These are phyloP conservation scores for Didymellaceae sp. DNA, from an alignment of 2,329 filamentous ascomycete species.

Conservation along the genomic window DNA sequence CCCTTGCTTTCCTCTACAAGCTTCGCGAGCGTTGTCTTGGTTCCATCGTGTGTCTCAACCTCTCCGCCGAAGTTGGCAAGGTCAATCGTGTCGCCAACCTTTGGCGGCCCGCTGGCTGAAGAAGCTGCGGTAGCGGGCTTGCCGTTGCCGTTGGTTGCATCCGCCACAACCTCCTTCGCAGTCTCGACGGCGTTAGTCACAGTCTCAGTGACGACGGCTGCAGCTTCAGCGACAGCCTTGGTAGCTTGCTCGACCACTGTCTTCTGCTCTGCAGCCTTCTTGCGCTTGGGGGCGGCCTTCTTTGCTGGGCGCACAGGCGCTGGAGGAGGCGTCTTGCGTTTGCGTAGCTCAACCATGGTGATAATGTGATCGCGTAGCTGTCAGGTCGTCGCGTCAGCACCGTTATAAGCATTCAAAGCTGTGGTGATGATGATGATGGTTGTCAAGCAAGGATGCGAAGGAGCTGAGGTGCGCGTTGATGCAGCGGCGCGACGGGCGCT, in stretches of 20 bases:
- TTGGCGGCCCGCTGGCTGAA: conserved; percentile 29
- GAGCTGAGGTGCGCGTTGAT: conserved; percentile 11
- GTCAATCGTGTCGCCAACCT: conserved; percentile 60
- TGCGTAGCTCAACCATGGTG: conserved; percentile 65
- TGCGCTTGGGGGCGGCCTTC: conserved; percentile 52
- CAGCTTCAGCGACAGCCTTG: conserved; percentile 40
- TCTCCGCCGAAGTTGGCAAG: conserved; percentile 68
- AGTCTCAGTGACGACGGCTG: conserved; percentile 38
- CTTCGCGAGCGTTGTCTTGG: conserved; percentile 77
- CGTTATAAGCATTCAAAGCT: conserved; percentile 22
- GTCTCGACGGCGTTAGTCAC: conserved; percentile 43
- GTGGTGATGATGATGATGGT: not conserved
- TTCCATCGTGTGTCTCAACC: conserved; percentile 84
- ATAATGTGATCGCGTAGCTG: conserved; percentile 34
- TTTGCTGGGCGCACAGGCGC: conserved; percentile 56
- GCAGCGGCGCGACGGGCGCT: conserved; percentile 11
- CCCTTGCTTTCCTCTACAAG: conserved; percentile 83
- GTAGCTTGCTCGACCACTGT: conserved; percentile 45
- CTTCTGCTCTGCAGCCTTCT: conserved; percentile 38
- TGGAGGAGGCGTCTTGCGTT: conserved; percentile 64
- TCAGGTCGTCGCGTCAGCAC: conserved; percentile 29
- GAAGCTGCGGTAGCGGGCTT: conserved; percentile 29
- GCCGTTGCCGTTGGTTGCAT: conserved; percentile 39
- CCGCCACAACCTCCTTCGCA: conserved; percentile 41
- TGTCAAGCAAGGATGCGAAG: conserved; percentile 11